Base-by-base conservation (phyloP, 495 filamentous ascomycete species). In the Neurospora terricola region DNA sequence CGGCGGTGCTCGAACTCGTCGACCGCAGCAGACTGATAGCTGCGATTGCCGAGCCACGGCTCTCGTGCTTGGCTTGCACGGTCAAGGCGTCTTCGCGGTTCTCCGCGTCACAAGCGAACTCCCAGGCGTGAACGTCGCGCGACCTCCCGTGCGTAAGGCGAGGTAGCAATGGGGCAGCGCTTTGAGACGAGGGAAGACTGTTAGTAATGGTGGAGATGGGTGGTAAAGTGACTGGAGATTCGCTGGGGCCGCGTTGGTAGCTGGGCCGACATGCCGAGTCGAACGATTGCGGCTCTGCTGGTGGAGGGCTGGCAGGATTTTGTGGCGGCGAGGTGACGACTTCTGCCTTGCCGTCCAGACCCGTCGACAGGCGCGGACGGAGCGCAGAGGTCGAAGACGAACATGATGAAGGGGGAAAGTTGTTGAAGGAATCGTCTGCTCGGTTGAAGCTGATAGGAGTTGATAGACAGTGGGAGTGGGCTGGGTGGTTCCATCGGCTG, bases 91-190 rank as follows among this genome's bases (percentile, higher is more conserved):
- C 90, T 70, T 82, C 77, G 14, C 90, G 87, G 70, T 88, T 90
- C 72, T 93, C 90, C 9, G 87, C 87, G 76, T 93, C 92, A 78
- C 91, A 92, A 82, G 89, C 91, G 73, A 91, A 91, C 79, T 96
- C 91, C 94, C 94, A 97, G 39, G 90, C 91, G 38, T 92, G 88
- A 18, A 92, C 90, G 80, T 97, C 92, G 40, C 93, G 87, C 54
- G 93, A 96, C 45, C 94, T 88, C 37, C 94, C 93, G 73, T 89
- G 82, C 7, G 78, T 76, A 5, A 88, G 73, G 10, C 81, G 81
- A 6, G 83, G 84, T 21, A 79, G 87, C 62, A 86, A 68, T 34
- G 71, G 81, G 42, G 87, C 76, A 6, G 86, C 86, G 76, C 86
- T 90, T 34, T 66, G 54, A 1, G 72, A 34, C 14, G 11, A 30